Evolutionary conservation across 2,329 filamentous ascomycete genomes (phyloP), one percentile per base, ranked within the genome.

Genomic region (Cladophialophora bantiana): DNA sequence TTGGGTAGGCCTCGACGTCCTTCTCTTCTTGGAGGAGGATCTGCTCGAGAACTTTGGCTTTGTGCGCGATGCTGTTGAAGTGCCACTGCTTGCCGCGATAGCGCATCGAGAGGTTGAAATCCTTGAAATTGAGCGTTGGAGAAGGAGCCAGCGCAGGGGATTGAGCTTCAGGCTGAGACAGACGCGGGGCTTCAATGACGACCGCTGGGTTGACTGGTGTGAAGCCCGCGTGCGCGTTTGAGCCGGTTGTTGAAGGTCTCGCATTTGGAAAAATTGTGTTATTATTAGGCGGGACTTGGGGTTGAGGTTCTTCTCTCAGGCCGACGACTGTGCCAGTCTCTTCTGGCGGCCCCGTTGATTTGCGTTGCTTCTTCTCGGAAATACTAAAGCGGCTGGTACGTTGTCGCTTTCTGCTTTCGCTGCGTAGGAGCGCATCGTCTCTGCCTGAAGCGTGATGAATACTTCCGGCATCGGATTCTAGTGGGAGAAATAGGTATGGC

Each of bases 1-100:
- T 36, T 4, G 64, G 64, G 15, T 66, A 66, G n/a, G 53, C 42
- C 20, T 66, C 64, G 54, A 66, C 54, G 12, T 66, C 64, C 20
- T 66, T 66, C 35, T 66, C 64, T 52, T 66, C 64, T 48, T 62
- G 53, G 12, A 66, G 31, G n/a, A 66, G 52, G 52, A 66, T 62
- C 13, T 58, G 32, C 20, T 66, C 64, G 45, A 66, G 64, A 9
- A 66, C 59, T 34, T 58, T 62, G 42, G 64, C 64, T 38, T 66
- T 66, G 26, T 66, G 64, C n/a, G 64, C 64, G 34, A 66, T 55
- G 12, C 53, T 62, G 42, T 62, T 48, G 36, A 66, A 66, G 34
- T 53, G 58, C 64, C 64, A 66, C 34, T 36, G 48, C 36, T 66
- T 66, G 45, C 59, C 59, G 4, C 64, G 64, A 20, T 66, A 66